Percentiles rank a stretch among this genome's conserved stretches.
These are phyloP conservation scores for Metarhizium album DNA, from an alignment of 2,329 filamentous ascomycete genomes.

Conservation along the genomic window DNA sequence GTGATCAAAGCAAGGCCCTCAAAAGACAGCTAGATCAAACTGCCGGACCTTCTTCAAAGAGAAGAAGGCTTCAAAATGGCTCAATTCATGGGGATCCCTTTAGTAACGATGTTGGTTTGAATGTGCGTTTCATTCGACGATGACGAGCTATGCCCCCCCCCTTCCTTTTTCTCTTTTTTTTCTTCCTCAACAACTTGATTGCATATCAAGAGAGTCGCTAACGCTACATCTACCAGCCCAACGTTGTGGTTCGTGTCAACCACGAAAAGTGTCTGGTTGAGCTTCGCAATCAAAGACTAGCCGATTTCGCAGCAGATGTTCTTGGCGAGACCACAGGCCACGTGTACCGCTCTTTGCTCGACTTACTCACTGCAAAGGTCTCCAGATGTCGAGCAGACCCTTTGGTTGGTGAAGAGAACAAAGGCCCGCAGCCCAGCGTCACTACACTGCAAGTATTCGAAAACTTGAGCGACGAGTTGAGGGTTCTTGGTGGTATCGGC, in stretches of 20 bases:
- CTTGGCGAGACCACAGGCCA: constrained; percentile 65
- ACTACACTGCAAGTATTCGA: constrained; percentile 47
- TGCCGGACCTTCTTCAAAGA: constrained; percentile 33
- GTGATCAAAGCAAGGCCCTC: constrained; percentile 38
- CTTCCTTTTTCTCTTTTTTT: too few relatives aligned
- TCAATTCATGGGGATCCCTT: constrained; percentile 14
- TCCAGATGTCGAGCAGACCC: constrained; percentile 54
- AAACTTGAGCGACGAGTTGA: constrained; percentile 38
- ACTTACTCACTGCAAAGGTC: constrained; percentile 57
- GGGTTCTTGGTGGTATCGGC: constrained; percentile 47
- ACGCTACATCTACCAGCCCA: constrained; percentile 37
- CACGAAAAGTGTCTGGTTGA: constrained; percentile 76
- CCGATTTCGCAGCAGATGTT: constrained; percentile 57
- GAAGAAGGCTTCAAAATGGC: constrained; percentile 44
- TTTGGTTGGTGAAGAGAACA: constrained; percentile 21
- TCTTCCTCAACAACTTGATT: too few relatives aligned
- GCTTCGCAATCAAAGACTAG: constrained; percentile 68
- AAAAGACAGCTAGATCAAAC: constrained; percentile 40
- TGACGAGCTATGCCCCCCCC: constrained; percentile 3
- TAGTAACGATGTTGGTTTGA: constrained; percentile 36
- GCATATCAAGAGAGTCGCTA: background rate
- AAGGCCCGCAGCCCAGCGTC: constrained; percentile 25
- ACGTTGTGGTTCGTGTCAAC: constrained; percentile 69
- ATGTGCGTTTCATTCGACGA: constrained; percentile 31
- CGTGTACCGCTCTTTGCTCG: constrained; percentile 67